phyloP scores from a whole-genome alignment of 1,284 basidiomycete genomes.

The Cryptococcus jaspeensis region DNA sequence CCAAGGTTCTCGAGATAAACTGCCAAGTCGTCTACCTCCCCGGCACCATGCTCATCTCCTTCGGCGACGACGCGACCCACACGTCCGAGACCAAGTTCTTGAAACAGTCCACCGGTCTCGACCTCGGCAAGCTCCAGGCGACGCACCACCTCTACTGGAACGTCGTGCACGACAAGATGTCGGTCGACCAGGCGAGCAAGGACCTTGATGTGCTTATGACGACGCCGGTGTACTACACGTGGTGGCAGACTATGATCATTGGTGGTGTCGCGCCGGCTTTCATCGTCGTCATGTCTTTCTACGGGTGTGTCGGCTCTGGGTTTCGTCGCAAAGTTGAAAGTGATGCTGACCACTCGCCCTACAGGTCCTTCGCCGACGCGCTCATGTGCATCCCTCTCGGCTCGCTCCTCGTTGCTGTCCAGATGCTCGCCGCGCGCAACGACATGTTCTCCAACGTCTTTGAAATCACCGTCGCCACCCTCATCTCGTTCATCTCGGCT shows the following conservation, averaged over 20 bases:
- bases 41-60: slow-evolving; percentile 75
- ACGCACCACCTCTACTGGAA: slow-evolving; percentile 80
- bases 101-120: slow-evolving; percentile 69
- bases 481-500: slow-evolving; percentile 77
- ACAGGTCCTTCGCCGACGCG: slow-evolving; percentile 67
- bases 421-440: slow-evolving; percentile 69
- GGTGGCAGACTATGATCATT: slow-evolving; percentile 68
- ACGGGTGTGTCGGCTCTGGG: slow-evolving; percentile 32
- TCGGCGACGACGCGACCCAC: slow-evolving; percentile 77
- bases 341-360: background rate
- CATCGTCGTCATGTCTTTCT: slow-evolving; percentile 59
- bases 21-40: slow-evolving; percentile 84
- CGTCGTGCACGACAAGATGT: slow-evolving; percentile 82
- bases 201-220: slow-evolving; percentile 76
- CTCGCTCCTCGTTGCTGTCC: slow-evolving; percentile 71
- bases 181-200: slow-evolving; percentile 72
- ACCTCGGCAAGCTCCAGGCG: slow-evolving; percentile 73
- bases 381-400: slow-evolving; percentile 75
- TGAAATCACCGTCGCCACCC: slow-evolving; percentile 69
- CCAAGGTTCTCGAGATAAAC: slow-evolving; percentile 77
- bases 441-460: slow-evolving; percentile 83
- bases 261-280: slow-evolving; percentile 79
- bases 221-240: slow-evolving; percentile 60
- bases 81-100: slow-evolving; percentile 85
- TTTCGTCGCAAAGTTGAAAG: background rate